These are phyloP conservation scores for Fonsecaea pugnacius DNA, from an alignment of 2,329 filamentous ascomycete genomes.

Conservation along the genomic window DNA sequence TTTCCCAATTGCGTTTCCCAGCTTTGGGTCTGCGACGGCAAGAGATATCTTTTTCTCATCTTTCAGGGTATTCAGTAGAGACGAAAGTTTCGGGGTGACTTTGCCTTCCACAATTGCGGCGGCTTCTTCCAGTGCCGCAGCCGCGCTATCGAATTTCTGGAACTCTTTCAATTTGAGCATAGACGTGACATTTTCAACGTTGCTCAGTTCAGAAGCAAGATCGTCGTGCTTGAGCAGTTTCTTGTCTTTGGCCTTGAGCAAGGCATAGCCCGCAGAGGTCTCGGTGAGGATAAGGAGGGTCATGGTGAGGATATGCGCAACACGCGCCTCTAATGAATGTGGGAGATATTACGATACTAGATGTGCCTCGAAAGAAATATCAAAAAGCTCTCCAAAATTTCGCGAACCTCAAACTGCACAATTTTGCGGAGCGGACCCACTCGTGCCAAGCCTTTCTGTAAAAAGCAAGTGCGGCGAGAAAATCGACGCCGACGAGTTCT, in stretches of 20 bases:
- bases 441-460: neutral
- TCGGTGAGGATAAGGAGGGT: constrained; percentile 91
- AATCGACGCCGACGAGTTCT: neutral
- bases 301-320: constrained; percentile 59
- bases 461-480: neutral
- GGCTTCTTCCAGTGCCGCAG: constrained; percentile 87
- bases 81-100: constrained; percentile 82
- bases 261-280: constrained; percentile 94
- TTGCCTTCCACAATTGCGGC: constrained; percentile 89
- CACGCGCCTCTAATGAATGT: constrained; percentile 11
- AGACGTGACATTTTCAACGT: constrained; percentile 81
- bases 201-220: constrained; percentile 72
- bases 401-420: constrained; percentile 4
- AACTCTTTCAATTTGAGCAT: constrained; percentile 96
- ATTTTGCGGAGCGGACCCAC: constrained; percentile 18
- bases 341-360: constrained; percentile 12
- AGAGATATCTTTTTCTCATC: constrained; percentile 97
- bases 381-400: constrained; percentile 24
- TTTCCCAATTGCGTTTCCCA: constrained; percentile 90
- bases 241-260: constrained; percentile 99
- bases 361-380: constrained; percentile 10
- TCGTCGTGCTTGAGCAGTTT: constrained; percentile 91
- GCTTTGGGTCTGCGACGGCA: constrained; percentile 89
- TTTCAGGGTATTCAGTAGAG: constrained; percentile 85
- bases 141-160: constrained; percentile 93